Percentiles rank a stretch among this genome's conserved stretches.
These are phyloP conservation scores for Zopfochytrium polystomum DNA, from an alignment of 371 early-diverging fungal species.

Conservation along the genomic window DNA sequence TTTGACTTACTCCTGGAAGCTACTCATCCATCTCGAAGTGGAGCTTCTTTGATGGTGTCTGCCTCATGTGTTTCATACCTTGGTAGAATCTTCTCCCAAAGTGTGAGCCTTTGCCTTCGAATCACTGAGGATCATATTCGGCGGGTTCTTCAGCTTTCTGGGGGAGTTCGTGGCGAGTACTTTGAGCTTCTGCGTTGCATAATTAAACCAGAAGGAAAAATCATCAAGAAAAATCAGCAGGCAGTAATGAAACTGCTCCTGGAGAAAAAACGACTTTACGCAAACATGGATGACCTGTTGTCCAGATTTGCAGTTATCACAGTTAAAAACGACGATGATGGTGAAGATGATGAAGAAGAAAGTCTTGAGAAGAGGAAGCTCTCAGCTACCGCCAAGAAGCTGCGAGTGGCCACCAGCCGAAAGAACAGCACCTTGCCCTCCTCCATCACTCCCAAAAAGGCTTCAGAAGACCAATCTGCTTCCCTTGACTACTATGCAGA, in stretches of 20 bases:
- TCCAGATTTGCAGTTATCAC: conserved; percentile 1
- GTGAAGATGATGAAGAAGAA: background rate
- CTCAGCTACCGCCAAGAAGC: background rate
- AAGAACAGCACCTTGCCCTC: too few relatives aligned
- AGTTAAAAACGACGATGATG: background rate
- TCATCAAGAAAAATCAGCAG: conserved; percentile 50
- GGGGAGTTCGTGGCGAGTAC: conserved; percentile 42
- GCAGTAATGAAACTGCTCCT: conserved; percentile 44
- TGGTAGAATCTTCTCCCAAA: conserved; percentile 39
- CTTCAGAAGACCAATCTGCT: too few relatives aligned
- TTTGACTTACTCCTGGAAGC: conserved; percentile 49
- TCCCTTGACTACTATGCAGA: conserved; percentile 36
- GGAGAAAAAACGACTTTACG: conserved; percentile 43
- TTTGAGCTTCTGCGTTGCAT: conserved; percentile 41
- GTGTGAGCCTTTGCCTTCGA: conserved; percentile 38
- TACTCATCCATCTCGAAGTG: conserved; percentile 20
- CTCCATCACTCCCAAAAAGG: too few relatives aligned
- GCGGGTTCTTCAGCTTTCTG: conserved; percentile 45
- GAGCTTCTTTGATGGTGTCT: conserved; percentile 8
- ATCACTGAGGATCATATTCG: conserved; percentile 44
- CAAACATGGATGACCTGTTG: conserved; percentile 33
- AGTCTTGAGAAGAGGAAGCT: background rate
- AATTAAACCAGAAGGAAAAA: conserved; percentile 47
- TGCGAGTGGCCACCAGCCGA: too few relatives aligned
- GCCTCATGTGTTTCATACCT: conserved; percentile 20